Conservation (phyloP, 176 grass and related monocot species). For the Ensete ventricosum region DNA sequence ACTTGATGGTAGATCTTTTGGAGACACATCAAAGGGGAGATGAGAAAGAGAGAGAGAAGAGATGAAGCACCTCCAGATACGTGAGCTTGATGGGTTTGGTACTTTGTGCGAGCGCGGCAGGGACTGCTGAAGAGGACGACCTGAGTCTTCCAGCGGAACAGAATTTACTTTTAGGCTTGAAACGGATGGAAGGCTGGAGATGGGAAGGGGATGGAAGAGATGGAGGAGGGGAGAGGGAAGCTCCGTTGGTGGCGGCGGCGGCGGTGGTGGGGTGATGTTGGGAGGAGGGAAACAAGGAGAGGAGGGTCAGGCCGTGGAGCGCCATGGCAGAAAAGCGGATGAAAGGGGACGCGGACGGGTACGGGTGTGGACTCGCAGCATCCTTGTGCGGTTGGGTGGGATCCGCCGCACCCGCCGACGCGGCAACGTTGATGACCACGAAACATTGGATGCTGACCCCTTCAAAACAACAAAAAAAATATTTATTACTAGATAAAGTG, state of each 20-base stretch:
- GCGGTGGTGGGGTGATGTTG: not conserved
- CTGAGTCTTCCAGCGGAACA: not conserved
- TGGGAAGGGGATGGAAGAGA: not conserved
- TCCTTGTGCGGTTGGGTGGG: too few species aligned
- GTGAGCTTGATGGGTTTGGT: slow-evolving; percentile 9
- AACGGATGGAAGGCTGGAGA: not conserved
- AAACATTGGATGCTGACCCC: too few species aligned
- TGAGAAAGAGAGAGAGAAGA: not conserved
- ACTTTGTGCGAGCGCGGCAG: not conserved
- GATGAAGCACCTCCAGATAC: not conserved
- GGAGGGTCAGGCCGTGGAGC: not conserved
- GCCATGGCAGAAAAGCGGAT: not conserved
- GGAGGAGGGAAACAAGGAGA: not conserved
- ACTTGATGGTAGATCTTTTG: not conserved
- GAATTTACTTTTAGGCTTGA: not conserved
- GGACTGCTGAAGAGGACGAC: not conserved
- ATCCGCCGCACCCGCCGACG: too few species aligned
- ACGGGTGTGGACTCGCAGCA: too few species aligned
- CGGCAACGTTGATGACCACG: too few species aligned
- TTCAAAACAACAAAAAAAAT: too few species aligned
- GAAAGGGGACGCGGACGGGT: not conserved
- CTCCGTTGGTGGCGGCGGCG: not conserved
- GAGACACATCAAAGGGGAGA: not conserved
- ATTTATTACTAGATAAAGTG: too few species aligned
- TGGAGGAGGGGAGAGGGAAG: not conserved